These are phyloP conservation scores for Paecilomyces formosus DNA, from an alignment of 2,329 filamentous ascomycete genomes.

Conservation along the genomic window DNA sequence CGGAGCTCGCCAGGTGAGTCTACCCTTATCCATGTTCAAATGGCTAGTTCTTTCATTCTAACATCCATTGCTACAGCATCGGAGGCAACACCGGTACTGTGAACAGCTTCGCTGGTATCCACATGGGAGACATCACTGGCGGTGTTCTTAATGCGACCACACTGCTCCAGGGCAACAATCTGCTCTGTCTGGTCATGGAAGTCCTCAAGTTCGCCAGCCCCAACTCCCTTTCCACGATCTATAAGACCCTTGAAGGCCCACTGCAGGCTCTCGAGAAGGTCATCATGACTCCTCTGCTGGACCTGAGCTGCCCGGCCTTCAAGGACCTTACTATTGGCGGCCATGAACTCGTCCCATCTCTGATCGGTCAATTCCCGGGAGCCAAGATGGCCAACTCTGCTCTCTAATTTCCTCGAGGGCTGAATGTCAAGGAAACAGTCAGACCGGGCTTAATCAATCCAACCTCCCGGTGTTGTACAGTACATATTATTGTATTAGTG, in stretches of 20 bases:
- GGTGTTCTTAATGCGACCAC: slow-evolving; percentile 29
- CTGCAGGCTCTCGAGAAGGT: slow-evolving; percentile 21
- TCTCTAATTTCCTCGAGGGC: neutral
- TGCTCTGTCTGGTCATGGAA: slow-evolving; percentile 32
- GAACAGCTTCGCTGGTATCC: slow-evolving; percentile 45
- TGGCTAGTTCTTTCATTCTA: neutral
- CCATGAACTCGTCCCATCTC: slow-evolving; percentile 20
- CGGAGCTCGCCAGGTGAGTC: slow-evolving; percentile 28
- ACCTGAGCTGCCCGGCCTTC: slow-evolving; percentile 24
- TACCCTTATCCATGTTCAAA: neutral
- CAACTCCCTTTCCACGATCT: slow-evolving; percentile 21
- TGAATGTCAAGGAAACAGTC: neutral
- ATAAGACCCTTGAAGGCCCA: slow-evolving; percentile 19
- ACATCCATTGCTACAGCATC: slow-evolving; percentile 23
- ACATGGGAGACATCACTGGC: slow-evolving; percentile 36
- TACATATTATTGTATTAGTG: neutral
- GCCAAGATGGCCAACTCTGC: slow-evolving; percentile 8
- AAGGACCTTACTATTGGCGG: slow-evolving; percentile 23
- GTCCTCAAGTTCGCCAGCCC: slow-evolving; percentile 25
- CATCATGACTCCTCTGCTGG: slow-evolving; percentile 18
- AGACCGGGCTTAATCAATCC: neutral
- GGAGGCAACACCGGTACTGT: slow-evolving; percentile 47
- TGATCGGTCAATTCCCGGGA: slow-evolving; percentile 21
- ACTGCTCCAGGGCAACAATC: slow-evolving; percentile 33
- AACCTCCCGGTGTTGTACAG: neutral